Evolutionary conservation across 805 yeast species (phyloP).

Genomic region (Candida ortonii): DNA sequence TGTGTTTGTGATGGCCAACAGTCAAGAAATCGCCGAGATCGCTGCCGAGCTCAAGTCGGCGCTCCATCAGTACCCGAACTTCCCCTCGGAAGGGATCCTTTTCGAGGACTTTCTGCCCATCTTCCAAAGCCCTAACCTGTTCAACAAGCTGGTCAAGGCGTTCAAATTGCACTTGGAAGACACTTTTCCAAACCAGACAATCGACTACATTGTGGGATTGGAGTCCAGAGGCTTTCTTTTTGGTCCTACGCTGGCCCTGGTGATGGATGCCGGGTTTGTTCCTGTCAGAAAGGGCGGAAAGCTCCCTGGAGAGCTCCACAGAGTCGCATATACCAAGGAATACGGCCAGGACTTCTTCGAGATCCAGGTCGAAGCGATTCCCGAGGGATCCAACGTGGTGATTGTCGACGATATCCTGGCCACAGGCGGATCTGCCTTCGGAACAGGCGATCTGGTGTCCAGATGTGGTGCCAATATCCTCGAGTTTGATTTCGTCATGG

Average conservation of each 20-base stretch:
- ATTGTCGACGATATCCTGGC: conserved; percentile 97
- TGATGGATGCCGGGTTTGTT: conserved; percentile 83
- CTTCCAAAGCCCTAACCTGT: conserved; percentile 76
- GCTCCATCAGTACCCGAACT: conserved; percentile 81
- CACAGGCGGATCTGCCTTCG: conserved; percentile 94
- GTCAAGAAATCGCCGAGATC: conserved; percentile 26
- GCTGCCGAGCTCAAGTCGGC: conserved; percentile 52
- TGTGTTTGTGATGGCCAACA: too few relatives aligned
- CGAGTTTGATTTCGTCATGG: conserved; percentile 88
- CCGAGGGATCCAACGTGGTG: conserved; percentile 75
- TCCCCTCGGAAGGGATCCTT: conserved; percentile 88
- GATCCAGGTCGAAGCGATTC: conserved; percentile 79
- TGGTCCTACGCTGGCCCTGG: conserved; percentile 93
- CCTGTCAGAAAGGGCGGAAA: conserved; percentile 96
- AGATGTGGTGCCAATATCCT: conserved; percentile 66
- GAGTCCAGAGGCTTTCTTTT: conserved; percentile 97
- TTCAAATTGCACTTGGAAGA: conserved; percentile 70
- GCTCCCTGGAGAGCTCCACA: conserved; percentile 78
- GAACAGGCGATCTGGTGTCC: conserved; percentile 82
- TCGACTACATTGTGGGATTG: conserved; percentile 89
- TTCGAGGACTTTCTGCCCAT: conserved; percentile 97
- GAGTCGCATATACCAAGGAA: conserved; percentile 81
- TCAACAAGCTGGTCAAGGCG: conserved; percentile 78
- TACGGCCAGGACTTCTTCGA: conserved; percentile 90
- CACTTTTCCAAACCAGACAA: conserved; percentile 45